Evolutionary conservation across 129 eudicot species (phyloP), one percentile per base, ranked within the genome.

Genomic region (Helianthus tuberosus): DNA sequence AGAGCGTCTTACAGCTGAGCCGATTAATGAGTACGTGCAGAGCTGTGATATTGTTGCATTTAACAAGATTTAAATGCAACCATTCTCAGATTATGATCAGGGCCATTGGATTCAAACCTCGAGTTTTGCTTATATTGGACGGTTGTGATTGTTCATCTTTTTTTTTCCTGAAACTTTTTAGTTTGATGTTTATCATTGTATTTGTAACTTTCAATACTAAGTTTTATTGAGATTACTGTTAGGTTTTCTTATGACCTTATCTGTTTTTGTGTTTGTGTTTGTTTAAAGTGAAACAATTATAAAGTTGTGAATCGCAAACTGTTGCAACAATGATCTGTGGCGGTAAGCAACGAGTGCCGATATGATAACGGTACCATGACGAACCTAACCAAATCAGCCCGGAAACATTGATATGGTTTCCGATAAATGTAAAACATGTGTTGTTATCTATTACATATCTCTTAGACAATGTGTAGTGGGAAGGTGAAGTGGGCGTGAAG

Each of bases 31-130:
- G 39, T 86, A 86, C 12, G 92, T 95, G 48, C 99, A 95, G 86
- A 95, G 99, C 59, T 95, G 99, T 74, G 97, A 95, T 75, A 95
- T 95, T 66, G 96, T 87, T 68, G 99, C 99, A 54, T 95, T 95
- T 81, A 95, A 95, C 97, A 95, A 95, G 80, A 95, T 95, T 49
- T 93, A 76, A 93, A 81, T 77, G 64, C 71, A 62, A 73, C 47
- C 39, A 11, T 25, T 43, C 63, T 13, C 25, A 11, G 53, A 11
- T 53, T 20, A 32, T 12, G 1, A 5, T 51, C 29, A 27, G 11
- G 25, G 66, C 67, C 32, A 14, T 27, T 36, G 11, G 47, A 66
- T 73, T 36, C 20, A 12, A 66, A 41, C 55, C 66, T 66, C 60
- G 63, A 62, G 77, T 70, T 71, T 78, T 78, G 82, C 51, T 78